phyloP scores from a whole-genome alignment of 495 filamentous ascomycete genomes.

The Penicillium samsonianum region DNA sequence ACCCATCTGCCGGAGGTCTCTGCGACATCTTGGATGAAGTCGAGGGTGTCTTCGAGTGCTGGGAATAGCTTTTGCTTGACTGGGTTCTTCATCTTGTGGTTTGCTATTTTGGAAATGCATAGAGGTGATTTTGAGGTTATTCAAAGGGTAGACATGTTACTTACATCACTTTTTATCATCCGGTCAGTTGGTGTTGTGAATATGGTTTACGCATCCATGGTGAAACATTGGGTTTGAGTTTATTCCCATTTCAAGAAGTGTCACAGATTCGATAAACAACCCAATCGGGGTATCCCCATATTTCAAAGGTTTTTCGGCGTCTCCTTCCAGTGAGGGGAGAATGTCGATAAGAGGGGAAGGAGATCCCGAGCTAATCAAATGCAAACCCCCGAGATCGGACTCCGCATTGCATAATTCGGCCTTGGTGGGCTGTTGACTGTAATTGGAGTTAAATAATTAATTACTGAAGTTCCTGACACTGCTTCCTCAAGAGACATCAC shows the following conservation, averaged over 20 bases:
- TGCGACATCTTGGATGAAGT: not conserved
- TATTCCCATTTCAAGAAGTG: not conserved
- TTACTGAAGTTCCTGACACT: not conserved
- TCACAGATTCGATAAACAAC: not conserved
- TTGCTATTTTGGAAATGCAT: not conserved
- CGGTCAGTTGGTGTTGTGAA: not conserved
- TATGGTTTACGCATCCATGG: conserved; percentile 1
- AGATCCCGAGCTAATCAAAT: too few relatives aligned
- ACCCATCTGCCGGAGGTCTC: not conserved
- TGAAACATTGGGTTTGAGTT: not conserved
- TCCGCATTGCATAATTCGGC: too few relatives aligned
- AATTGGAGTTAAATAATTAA: too few relatives aligned
- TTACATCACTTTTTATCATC: conserved; percentile 18
- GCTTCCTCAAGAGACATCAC: not conserved
- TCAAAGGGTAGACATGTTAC: not conserved
- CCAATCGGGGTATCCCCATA: not conserved
- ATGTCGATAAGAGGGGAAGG: too few relatives aligned
- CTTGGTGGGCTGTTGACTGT: too few relatives aligned
- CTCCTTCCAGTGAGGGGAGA: too few relatives aligned
- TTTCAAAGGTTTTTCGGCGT: too few relatives aligned
- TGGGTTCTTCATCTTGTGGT: conserved; percentile 3
- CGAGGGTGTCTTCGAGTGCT: not conserved
- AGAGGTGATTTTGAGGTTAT: not conserved
- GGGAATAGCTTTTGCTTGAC: not conserved
- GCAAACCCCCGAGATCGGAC: too few relatives aligned